A percentile compares a stretch with the other conserved stretches of the same genome.
Conservation (phyloP, 202 grass and related monocot species). For the Panicum hallii region DNA sequence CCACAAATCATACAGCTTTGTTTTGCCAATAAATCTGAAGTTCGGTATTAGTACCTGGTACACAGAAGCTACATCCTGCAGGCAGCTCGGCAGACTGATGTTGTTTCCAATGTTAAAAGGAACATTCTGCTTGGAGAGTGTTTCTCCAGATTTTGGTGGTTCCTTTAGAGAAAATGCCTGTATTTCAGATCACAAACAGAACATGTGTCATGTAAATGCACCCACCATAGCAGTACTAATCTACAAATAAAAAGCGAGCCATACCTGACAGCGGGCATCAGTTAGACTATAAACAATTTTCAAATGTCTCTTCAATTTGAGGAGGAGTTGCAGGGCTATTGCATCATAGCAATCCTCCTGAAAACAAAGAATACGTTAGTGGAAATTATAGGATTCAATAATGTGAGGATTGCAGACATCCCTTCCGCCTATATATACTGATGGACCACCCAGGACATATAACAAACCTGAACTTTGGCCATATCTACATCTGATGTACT, state of each 20-base stretch:
- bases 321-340: slow-evolving; percentile 87
- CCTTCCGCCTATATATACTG: slow-evolving; percentile 12
- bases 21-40: slow-evolving; percentile 34
- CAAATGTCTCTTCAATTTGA: slow-evolving; percentile 97
- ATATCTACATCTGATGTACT: slow-evolving; percentile 61
- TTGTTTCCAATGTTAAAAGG: slow-evolving; percentile 72
- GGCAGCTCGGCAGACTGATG: slow-evolving; percentile 61
- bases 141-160: slow-evolving; percentile 75
- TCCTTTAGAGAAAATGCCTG: slow-evolving; percentile 98
- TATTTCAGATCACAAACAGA: slow-evolving; percentile 49
- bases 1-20: slow-evolving; percentile 33
- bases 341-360: slow-evolving; percentile 87
- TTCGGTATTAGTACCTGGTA: slow-evolving; percentile 76
- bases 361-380: slow-evolving; percentile 43
- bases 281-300: slow-evolving; percentile 90
- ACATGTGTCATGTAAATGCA: slow-evolving; percentile 33
- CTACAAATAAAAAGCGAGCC: slow-evolving; percentile 4
- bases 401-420: slow-evolving; percentile 2
- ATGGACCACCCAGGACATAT: slow-evolving; percentile 7
- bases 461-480: slow-evolving; percentile 76
- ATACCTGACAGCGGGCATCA: slow-evolving; percentile 90
- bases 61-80: slow-evolving; percentile 70
- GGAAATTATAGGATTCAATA: slow-evolving; percentile 23
- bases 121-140: slow-evolving; percentile 87
- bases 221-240: slow-evolving; percentile 24